Percentiles rank a stretch among this genome's conserved stretches.
Evolutionary conservation across 768 basidiomycete species (phyloP).

Genomic region (Crassisporium funariophilum): DNA sequence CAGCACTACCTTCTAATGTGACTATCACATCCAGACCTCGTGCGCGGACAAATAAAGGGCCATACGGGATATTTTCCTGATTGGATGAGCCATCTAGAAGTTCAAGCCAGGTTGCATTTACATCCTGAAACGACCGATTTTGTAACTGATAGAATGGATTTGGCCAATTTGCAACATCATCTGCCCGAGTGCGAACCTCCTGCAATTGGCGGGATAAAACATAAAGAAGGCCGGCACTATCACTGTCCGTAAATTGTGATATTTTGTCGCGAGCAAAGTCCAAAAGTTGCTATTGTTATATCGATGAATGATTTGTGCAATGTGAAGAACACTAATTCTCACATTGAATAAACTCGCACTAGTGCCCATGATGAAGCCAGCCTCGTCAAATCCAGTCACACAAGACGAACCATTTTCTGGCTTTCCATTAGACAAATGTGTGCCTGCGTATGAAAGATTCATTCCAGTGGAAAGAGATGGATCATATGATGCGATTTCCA

Average conservation of each 20-base stretch:
- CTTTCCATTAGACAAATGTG: conserved; percentile 57
- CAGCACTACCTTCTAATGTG: conserved; percentile 68
- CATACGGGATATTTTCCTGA: conserved; percentile 69
- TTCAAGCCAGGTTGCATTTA: conserved; percentile 52
- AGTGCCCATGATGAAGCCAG: conserved; percentile 72
- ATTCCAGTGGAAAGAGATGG: conserved; percentile 71
- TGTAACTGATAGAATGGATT: conserved; percentile 59
- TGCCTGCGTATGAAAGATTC: conserved; percentile 66
- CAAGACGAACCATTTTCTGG: conserved; percentile 60
- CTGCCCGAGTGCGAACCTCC: conserved; percentile 50
- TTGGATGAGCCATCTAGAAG: conserved; percentile 77
- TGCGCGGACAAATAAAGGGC: conserved; percentile 68
- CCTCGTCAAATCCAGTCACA: conserved; percentile 74
- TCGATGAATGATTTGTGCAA: background rate
- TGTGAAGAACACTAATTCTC: conserved; percentile 11
- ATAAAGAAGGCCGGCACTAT: conserved; percentile 45
- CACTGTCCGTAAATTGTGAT: conserved; percentile 35
- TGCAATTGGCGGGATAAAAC: conserved; percentile 49
- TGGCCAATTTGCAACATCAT: conserved; percentile 73
- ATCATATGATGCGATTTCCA: conserved; percentile 76
- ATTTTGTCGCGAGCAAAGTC: conserved; percentile 47
- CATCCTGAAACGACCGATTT: conserved; percentile 51
- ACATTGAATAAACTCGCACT: conserved; percentile 74
- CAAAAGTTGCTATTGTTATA: conserved; percentile 43
- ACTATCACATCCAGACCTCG: conserved; percentile 76